A percentile compares a stretch with the other conserved stretches of the same genome.
These are phyloP conservation scores for Aristolochia contorta DNA, from an alignment of 164 flowering plant genomes.

Conservation along the genomic window DNA sequence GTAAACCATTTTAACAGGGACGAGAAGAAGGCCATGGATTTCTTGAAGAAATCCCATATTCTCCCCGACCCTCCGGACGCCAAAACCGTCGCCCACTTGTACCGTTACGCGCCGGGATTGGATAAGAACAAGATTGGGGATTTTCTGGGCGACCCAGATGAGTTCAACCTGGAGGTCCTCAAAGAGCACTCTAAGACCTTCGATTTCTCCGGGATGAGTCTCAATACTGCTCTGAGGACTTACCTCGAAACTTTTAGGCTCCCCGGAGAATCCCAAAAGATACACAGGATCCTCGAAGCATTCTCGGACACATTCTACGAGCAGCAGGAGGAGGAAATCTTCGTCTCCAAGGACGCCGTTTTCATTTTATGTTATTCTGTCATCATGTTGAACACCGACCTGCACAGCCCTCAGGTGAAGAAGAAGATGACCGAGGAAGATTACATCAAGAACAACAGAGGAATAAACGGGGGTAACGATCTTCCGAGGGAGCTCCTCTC, in stretches of 20 bases:
- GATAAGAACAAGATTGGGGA: constrained; percentile 78
- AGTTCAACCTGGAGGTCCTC: constrained; percentile 63
- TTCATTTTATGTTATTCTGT: constrained; percentile 74
- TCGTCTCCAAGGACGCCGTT: constrained; percentile 76
- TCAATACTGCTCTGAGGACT: constrained; percentile 71
- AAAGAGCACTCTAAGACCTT: constrained; percentile 73
- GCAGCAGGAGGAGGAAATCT: constrained; percentile 57
- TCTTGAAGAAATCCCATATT: constrained; percentile 40
- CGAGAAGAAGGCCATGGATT: constrained; percentile 83
- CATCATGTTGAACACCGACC: constrained; percentile 97
- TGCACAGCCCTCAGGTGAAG: constrained; percentile 92
- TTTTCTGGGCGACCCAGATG: constrained; percentile 85
- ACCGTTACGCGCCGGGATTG: constrained; percentile 53
- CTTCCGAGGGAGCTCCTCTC: constrained; percentile 81
- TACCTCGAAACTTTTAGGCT: constrained; percentile 73
- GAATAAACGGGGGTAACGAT: constrained; percentile 83
- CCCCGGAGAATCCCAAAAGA: constrained; percentile 97
- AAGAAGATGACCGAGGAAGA: constrained; percentile 99
- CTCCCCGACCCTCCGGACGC: constrained; percentile 69
- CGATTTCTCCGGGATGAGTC: constrained; percentile 64
- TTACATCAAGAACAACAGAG: constrained; percentile 86
- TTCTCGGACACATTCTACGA: constrained; percentile 80
- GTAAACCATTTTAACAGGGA: constrained; percentile 75
- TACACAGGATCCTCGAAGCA: constrained; percentile 74
- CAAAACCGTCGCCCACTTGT: constrained; percentile 55